Evolutionary conservation across 2,329 filamentous ascomycete genomes (phyloP), one percentile per base, ranked within the genome.

Genomic region (Paecilomyces fulvus): DNA sequence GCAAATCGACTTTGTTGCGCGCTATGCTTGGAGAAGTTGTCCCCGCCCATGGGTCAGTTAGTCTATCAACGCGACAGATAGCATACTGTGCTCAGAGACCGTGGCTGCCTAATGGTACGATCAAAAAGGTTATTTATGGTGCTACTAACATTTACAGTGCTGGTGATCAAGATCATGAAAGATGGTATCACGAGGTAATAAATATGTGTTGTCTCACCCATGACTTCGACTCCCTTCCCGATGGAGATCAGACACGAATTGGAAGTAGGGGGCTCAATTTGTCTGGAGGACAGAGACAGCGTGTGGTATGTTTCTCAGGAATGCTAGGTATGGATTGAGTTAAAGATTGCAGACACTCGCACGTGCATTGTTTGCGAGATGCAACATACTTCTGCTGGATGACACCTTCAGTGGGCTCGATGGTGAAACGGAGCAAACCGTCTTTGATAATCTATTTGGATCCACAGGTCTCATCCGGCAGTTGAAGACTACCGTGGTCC

Each of bases 241-340:
- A 66, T 6, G 72, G 74, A 0, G 75, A 76, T 55, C 68, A 74
- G 50, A 80, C 78, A 14, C 62, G 75, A 30, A 75, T 80, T 56
- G 79, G 79, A 10, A 80, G 76, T 61, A 77, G 78, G 60, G 79
- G 79, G 30, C 73, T 79, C 55, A 71, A 75, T 25, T 70, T 82
- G 33, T 80, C 78, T 63, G 79, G 79, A 30, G 79, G 79, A 3
- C 79, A 82, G 59, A 79, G 75, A 58, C 78, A 80, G 58, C 73
- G 79, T 52, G 75, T 81, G 60, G 76, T 71, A 61, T 55, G 69
- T 28, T 28, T 28, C 25, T 28, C 25, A 28, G 25, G 25, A 28
- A 28, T 28, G 5, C 25, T 28, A 28, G 25, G 25, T 28, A 28
- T 28, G 5, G 7, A 28, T 3, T 7, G 4, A 28, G 25, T 28